These are phyloP conservation scores for Microbotryum silenes-acaulis DNA, from an alignment of 1,284 basidiomycete genomes.

Conservation along the genomic window DNA sequence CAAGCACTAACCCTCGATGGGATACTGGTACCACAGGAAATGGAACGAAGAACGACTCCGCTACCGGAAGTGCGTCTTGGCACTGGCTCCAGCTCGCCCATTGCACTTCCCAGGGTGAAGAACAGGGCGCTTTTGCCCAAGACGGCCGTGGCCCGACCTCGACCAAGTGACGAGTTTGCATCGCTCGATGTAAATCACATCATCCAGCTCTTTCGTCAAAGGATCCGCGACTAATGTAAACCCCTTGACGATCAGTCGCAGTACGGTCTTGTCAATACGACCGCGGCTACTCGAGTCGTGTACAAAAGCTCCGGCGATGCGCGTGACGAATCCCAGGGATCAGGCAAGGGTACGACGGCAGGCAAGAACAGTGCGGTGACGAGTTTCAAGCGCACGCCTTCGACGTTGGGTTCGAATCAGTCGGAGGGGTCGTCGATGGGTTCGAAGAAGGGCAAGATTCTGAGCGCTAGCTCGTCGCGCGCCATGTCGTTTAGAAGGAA, in stretches of 20 bases:
- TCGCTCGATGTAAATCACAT: conserved; percentile 8
- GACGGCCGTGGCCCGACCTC: not conserved
- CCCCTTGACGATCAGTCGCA: conserved; percentile 1
- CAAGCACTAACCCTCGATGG: not conserved
- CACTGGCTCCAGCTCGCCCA: conserved; percentile 5
- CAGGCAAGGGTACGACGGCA: not conserved
- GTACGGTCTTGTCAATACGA: not conserved
- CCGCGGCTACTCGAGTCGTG: not conserved
- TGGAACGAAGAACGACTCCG: not conserved
- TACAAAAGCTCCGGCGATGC: conserved; percentile 4
- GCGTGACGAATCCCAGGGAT: conserved; percentile 13
- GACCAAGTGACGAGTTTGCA: conserved; percentile 3
- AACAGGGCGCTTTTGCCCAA: not conserved
- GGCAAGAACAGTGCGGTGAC: not conserved
- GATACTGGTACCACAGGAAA: too few species aligned
- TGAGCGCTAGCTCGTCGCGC: too few species aligned
- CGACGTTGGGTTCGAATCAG: too few species aligned
- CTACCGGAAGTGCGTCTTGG: not conserved
- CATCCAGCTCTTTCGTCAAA: too few species aligned
- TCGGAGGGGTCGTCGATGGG: too few species aligned
- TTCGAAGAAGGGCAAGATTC: too few species aligned
- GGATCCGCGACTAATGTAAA: too few species aligned
- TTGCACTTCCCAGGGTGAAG: conserved; percentile 2
- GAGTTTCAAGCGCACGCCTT: too few species aligned
- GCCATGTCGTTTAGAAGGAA: too few species aligned